Base-by-base conservation (phyloP, 257 asterid genomes). In the Voacanga thouarsii region DNA sequence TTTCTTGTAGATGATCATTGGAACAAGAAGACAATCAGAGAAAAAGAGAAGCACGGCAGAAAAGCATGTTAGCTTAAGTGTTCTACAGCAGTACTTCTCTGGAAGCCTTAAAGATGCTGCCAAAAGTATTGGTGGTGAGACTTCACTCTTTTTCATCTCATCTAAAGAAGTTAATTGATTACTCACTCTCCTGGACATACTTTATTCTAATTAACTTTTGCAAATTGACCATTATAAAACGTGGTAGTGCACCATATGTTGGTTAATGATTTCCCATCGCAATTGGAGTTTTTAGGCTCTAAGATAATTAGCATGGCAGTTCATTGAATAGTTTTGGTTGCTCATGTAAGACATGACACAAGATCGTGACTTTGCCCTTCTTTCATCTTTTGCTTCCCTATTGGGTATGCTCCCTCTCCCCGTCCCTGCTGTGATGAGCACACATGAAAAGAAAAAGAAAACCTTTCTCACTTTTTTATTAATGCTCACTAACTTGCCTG, bases 101-200 rank as follows among this genome's bases (percentile, higher is more conserved):
- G 99, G 98, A 76, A 95, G 97, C 86, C 92, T 93, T 67, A 93
- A 89, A 85, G 97, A 93, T 86, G 98, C 99, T 74, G 97, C 99
- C 57, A 90, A 89, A 87, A 89, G 92, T 83, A 91, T 95, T 86
- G 99, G 99, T 72, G 99, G 99, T 95, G 80, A 89, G 97, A 80
- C 69, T 55, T 76, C 63, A 28, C 44, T 28, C 23, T 19, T n/a
- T 11, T 56, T 78, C 30, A 24, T 51, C n/a, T 15, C 26, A 24
- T 50, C 24, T 43, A 21, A 15, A 70, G 74, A 43, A 44, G 33
- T 70, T 70, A 44, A 41, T 44, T 70, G 51, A 45, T 70, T 23
- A 64, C 23, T 64, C 10, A 64, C 3, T 64, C 10, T 64, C 5
- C 6, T 28, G 43, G 43, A 63, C 14, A 8, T 15, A 63, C 5